Percentiles rank a stretch among this genome's conserved stretches.
Conservation (phyloP, 345 rosid species). For the Hibiscus tridactylites region DNA sequence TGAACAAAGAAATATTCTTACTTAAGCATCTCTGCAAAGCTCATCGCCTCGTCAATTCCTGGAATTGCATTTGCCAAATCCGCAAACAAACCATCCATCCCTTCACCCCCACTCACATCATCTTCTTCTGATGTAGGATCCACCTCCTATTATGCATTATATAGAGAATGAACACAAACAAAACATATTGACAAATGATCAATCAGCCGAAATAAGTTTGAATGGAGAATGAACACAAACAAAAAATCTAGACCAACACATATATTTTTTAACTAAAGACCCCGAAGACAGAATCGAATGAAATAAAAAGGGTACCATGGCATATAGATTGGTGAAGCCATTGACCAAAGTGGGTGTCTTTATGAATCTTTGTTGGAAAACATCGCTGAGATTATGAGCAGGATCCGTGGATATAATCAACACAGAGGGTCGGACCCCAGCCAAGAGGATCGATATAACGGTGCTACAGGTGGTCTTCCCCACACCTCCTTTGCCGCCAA, state of each 20-base stretch:
- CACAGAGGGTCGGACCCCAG: constrained; percentile 79
- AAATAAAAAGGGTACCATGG: constrained; percentile 48
- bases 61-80: constrained; percentile 96
- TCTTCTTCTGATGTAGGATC: constrained; percentile 91
- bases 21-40: constrained; percentile 99
- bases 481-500: constrained; percentile 97
- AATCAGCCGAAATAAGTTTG: not conserved
- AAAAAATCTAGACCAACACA: too few species aligned
- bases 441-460: constrained; percentile 65
- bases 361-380: constrained; percentile 92
- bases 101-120: constrained; percentile 56
- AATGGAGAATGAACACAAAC: too few species aligned
- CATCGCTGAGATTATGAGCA: constrained; percentile 99
- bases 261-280: not conserved
- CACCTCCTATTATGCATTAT: constrained; percentile 56
- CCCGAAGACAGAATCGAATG: not conserved
- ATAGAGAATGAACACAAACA: not conserved
- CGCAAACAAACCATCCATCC: constrained; percentile 84
- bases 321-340: constrained; percentile 87
- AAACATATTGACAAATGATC: not conserved
- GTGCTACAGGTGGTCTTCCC: constrained; percentile 99
- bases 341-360: constrained; percentile 79
- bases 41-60: constrained; percentile 99
- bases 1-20: constrained; percentile 21
- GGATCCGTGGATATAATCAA: constrained; percentile 98